phyloP scores from a whole-genome alignment of 176 grass and related monocot genomes.

The Thinopyrum elongatum region DNA sequence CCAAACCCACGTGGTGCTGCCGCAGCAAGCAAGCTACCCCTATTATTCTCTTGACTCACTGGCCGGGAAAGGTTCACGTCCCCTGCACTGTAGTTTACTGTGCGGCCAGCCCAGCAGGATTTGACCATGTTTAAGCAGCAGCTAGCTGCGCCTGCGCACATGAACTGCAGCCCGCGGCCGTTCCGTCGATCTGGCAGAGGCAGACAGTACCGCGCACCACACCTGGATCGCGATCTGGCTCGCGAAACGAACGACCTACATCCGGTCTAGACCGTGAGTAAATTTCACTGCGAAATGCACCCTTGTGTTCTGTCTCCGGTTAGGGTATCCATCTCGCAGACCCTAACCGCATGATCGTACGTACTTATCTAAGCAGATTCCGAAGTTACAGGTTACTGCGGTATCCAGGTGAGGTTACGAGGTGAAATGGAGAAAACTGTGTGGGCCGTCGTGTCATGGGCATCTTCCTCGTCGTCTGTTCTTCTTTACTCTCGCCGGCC shows the following conservation, averaged over 20 bases:
- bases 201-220: neutral
- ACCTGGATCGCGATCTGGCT: constrained; percentile 28
- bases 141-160: constrained; percentile 18
- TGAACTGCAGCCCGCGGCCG: constrained; percentile 2
- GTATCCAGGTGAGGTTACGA: neutral
- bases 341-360: neutral
- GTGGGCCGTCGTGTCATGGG: neutral
- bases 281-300: neutral
- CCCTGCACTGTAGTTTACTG: constrained; percentile 19
- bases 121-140: constrained; percentile 35
- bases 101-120: constrained; percentile 14
- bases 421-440: neutral
- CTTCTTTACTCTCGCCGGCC: neutral
- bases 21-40: neutral
- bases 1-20: constrained; percentile 15
- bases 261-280: neutral
- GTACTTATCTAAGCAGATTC: neutral
- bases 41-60: neutral
- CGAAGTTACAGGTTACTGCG: neutral
- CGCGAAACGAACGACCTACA: neutral
- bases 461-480: neutral
- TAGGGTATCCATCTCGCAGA: neutral
- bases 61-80: neutral
- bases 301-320: neutral
- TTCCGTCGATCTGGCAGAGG: constrained; percentile 19